Percentiles rank a stretch among this genome's conserved stretches.
Conservation (phyloP, 2,329 filamentous ascomycete genomes). For the Hymenoscyphus fructigenus region DNA sequence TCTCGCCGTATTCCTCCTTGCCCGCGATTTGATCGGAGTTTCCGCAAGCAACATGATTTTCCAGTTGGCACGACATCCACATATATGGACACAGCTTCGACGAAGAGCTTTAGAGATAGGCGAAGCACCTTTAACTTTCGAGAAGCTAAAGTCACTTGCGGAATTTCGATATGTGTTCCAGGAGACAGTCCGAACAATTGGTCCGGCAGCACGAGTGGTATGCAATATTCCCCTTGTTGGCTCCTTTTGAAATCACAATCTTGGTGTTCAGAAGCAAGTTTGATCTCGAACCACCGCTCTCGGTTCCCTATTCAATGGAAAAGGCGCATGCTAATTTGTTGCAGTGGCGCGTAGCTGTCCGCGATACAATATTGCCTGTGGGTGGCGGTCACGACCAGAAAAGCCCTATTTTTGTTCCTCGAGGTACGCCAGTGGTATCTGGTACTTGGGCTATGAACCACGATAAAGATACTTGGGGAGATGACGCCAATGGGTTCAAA, state of each 20-base stretch:
- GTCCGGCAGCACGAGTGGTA: neutral
- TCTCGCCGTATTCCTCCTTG: slow-evolving; percentile 53
- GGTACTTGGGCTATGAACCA: slow-evolving; percentile 29
- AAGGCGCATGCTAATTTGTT: too few species aligned
- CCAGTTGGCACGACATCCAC: slow-evolving; percentile 42
- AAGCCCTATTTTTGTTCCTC: slow-evolving; percentile 28
- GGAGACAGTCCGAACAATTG: slow-evolving; percentile 3
- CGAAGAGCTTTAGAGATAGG: slow-evolving; percentile 1
- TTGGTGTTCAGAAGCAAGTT: too few species aligned
- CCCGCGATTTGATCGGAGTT: slow-evolving; percentile 54
- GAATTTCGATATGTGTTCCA: slow-evolving; percentile 7
- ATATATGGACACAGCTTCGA: slow-evolving; percentile 12
- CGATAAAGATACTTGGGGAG: slow-evolving; percentile 62
- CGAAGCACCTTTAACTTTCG: slow-evolving; percentile 19
- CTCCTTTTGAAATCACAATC: neutral
- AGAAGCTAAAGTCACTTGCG: slow-evolving; percentile 12
- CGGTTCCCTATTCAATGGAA: too few species aligned
- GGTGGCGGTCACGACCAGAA: slow-evolving; percentile 34
- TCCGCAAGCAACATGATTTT: slow-evolving; percentile 48
- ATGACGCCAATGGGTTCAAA: slow-evolving; percentile 66
- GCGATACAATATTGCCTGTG: slow-evolving; percentile 24
- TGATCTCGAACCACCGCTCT: too few species aligned
- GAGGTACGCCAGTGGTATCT: slow-evolving; percentile 26
- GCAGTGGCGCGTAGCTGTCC: neutral
- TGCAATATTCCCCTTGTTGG: neutral